Evolutionary conservation across 805 yeast genomes (phyloP).

Genomic region (Candida dendrica): DNA sequence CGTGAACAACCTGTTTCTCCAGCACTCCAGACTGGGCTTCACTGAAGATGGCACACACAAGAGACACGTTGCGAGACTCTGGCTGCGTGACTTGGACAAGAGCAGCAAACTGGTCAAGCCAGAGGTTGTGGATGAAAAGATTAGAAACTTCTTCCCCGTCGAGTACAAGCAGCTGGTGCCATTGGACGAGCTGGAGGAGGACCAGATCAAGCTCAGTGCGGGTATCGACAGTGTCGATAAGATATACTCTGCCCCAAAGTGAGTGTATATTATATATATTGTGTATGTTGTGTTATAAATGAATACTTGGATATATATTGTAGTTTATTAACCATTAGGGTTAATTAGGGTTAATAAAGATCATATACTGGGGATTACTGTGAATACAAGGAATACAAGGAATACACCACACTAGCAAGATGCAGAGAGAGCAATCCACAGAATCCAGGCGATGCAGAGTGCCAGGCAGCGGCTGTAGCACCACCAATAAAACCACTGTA

Average conservation of each 20-base stretch:
- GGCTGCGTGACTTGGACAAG: conserved; percentile 1
- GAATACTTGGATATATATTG: no score
- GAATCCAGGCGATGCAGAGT: no score
- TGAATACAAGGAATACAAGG: no score
- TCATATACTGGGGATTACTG: no score
- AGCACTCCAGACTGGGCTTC: conserved; percentile 1
- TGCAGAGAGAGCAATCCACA: no score
- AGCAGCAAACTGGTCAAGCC: neutral
- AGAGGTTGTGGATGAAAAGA: neutral
- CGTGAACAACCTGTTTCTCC: conserved; percentile 2
- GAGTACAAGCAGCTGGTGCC: conserved; percentile 1
- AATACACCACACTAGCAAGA: no score
- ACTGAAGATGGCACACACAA: conserved; percentile 1
- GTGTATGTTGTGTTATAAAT: no score
- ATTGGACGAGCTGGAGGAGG: conserved; percentile 3
- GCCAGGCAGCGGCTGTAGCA: no score
- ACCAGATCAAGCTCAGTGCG: neutral
- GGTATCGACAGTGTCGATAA: conserved; percentile 1
- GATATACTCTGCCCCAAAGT: conserved; percentile 1
- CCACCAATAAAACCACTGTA: no score
- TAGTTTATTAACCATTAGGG: no score
- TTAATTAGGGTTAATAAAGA: no score
- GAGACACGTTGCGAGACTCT: conserved; percentile 3
- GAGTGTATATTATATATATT: neutral
- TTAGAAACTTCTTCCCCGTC: neutral